A percentile compares a stretch with the other conserved stretches of the same genome.
These are phyloP conservation scores for Auriscalpium microsporum DNA, from an alignment of 768 basidiomycete species.

Conservation along the genomic window DNA sequence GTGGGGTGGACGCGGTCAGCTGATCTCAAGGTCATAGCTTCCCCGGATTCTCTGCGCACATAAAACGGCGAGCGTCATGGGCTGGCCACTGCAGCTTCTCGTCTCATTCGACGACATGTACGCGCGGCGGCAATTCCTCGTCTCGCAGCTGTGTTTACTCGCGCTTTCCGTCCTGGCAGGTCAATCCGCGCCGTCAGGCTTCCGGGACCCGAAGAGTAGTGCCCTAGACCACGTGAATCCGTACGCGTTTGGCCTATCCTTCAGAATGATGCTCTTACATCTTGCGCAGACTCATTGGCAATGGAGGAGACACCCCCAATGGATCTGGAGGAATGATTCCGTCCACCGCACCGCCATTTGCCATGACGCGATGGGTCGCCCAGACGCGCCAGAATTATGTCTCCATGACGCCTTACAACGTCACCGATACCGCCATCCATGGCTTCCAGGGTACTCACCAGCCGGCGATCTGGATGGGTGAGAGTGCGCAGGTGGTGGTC, in stretches of 20 bases:
- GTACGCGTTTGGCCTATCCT: constrained; percentile 21
- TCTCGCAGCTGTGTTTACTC: constrained; percentile 1
- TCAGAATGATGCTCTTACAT: background rate
- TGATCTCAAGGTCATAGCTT: background rate
- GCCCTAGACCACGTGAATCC: constrained; percentile 40
- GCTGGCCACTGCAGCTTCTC: background rate
- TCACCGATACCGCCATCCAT: constrained; percentile 49
- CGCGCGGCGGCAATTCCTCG: background rate
- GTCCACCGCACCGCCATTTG: constrained; percentile 70
- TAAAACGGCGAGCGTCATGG: background rate
- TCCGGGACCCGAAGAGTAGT: constrained; percentile 24
- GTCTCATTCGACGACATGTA: background rate
- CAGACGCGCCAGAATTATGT: constrained; percentile 73
- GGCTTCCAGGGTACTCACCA: constrained; percentile 78
- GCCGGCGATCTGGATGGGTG: constrained; percentile 88
- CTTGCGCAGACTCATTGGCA: constrained; percentile 52
- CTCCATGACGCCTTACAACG: constrained; percentile 64
- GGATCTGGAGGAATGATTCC: constrained; percentile 75
- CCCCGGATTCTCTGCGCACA: background rate
- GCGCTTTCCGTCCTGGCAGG: constrained; percentile 1
- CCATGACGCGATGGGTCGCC: constrained; percentile 81
- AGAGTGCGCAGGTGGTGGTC: constrained; percentile 55
- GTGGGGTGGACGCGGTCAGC: background rate
- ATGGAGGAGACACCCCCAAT: constrained; percentile 63
- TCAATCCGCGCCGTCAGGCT: constrained; percentile 9